These are phyloP conservation scores for Heterobasidion annosum DNA, from an alignment of 1,284 basidiomycete genomes.

Conservation along the genomic window DNA sequence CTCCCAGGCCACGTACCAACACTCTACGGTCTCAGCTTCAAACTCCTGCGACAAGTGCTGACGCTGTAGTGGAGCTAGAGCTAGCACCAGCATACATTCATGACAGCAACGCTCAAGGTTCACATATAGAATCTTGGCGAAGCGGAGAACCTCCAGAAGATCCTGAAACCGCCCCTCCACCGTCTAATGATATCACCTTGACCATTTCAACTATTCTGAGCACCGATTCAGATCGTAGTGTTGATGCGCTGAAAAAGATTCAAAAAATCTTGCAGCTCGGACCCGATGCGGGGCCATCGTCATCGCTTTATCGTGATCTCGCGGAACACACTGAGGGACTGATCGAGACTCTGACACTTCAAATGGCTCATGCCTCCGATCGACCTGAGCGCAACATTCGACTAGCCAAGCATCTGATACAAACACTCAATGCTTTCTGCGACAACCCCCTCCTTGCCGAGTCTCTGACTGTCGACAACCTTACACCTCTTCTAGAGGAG, in stretches of 20 bases:
- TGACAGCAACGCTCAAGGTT: conserved; percentile 10
- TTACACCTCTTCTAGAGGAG: conserved; percentile 78
- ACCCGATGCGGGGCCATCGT: conserved; percentile 62
- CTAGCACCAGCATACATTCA: conserved; percentile 4
- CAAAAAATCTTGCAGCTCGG: conserved; percentile 74
- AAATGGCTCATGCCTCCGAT: conserved; percentile 87
- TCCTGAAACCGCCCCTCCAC: conserved; percentile 6
- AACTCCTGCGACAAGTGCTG: not conserved
- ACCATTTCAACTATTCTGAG: conserved; percentile 80
- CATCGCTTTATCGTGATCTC: conserved; percentile 63
- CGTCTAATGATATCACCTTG: conserved; percentile 47
- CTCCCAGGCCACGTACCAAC: conserved; percentile 37
- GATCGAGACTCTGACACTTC: conserved; percentile 80
- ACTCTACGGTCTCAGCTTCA: conserved; percentile 11
- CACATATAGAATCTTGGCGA: conserved; percentile 13
- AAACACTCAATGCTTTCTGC: conserved; percentile 88
- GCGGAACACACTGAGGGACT: conserved; percentile 82
- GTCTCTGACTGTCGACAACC: conserved; percentile 71
- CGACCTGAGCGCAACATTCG: conserved; percentile 78
- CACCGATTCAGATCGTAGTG: conserved; percentile 76
- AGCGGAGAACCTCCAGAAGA: conserved; percentile 24
- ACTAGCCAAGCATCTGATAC: conserved; percentile 92
- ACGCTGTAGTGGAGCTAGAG: not conserved
- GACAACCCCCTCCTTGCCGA: conserved; percentile 78
- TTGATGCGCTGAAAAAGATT: conserved; percentile 91